These are phyloP conservation scores for Lophiotrema nucula DNA, from an alignment of 495 filamentous ascomycete genomes.

Conservation along the genomic window DNA sequence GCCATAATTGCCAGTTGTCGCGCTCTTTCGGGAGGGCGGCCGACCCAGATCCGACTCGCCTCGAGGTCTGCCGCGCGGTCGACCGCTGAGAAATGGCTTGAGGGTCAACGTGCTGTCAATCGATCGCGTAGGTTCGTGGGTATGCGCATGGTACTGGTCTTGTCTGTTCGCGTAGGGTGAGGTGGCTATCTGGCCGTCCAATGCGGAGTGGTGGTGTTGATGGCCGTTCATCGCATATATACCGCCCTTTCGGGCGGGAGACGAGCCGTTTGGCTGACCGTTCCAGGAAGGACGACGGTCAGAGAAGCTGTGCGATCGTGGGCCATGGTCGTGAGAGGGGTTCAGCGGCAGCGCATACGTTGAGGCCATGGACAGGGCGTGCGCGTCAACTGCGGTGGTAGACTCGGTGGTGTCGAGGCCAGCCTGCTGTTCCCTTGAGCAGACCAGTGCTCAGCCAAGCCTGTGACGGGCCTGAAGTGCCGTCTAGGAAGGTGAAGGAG, in stretches of 20 bases:
- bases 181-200: slow-evolving; percentile 15
- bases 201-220: slow-evolving; percentile 18
- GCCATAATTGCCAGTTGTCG: slow-evolving; percentile 19
- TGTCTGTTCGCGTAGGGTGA: slow-evolving; percentile 10
- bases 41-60: slow-evolving; percentile 39
- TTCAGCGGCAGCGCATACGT: slow-evolving; percentile 38
- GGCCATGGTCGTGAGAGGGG: slow-evolving; percentile 26
- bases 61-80: slow-evolving; percentile 38
- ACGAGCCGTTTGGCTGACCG: slow-evolving; percentile 15
- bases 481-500: too few species aligned
- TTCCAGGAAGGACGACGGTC: slow-evolving; percentile 20
- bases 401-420: too few species aligned
- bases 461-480: too few species aligned
- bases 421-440: too few species aligned
- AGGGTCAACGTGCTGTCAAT: slow-evolving; percentile 35
- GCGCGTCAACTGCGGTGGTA: too few species aligned
- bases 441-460: slow-evolving; percentile 23
- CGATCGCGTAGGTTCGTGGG: slow-evolving; percentile 36
- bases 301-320: slow-evolving; percentile 24
- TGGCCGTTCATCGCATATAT: slow-evolving; percentile 11
- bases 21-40: slow-evolving; percentile 16
- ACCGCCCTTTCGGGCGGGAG: slow-evolving; percentile 6
- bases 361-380: slow-evolving; percentile 34
- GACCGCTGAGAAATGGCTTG: slow-evolving; percentile 34
- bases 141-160: slow-evolving; percentile 35